These are phyloP conservation scores for Biancaea sappan DNA, from an alignment of 306 rosid genomes.

Conservation along the genomic window DNA sequence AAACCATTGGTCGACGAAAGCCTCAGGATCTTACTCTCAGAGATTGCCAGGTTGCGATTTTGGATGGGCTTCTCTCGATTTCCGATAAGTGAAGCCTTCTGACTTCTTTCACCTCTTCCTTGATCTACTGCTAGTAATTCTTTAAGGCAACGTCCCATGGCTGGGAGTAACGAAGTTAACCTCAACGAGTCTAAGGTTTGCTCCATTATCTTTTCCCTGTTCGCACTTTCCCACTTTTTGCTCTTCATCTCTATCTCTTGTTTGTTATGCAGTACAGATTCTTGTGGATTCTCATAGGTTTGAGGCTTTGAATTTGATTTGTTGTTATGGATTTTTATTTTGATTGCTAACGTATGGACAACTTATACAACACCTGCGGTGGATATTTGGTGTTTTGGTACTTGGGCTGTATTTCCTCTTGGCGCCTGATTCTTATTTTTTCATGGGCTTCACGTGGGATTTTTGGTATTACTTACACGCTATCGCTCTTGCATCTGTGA, in stretches of 20 bases:
- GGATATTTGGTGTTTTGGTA: not conserved
- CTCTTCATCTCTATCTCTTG: not conserved
- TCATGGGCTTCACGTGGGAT: not conserved
- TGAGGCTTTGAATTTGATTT: slow-evolving; percentile 6
- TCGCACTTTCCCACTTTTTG: not conserved
- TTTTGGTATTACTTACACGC: not conserved
- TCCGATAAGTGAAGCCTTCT: slow-evolving; percentile 19
- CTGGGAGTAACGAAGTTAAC: slow-evolving; percentile 59
- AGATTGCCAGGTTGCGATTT: not conserved
- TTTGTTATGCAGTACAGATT: not conserved
- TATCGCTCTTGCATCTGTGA: not conserved
- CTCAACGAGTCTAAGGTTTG: slow-evolving; percentile 63
- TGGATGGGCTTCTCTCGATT: slow-evolving; percentile 15
- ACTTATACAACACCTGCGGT: not conserved
- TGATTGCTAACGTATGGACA: not conserved
- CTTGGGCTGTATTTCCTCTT: not conserved
- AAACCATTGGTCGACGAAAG: not conserved
- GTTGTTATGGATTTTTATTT: not conserved
- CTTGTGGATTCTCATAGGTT: not conserved
- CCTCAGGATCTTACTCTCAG: not conserved
- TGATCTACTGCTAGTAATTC: slow-evolving; percentile 37
- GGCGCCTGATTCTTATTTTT: not conserved
- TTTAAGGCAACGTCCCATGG: slow-evolving; percentile 41
- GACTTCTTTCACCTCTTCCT: slow-evolving; percentile 11
- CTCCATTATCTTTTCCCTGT: not conserved